Percentiles rank a stretch among this genome's conserved stretches.
phyloP scores from a whole-genome alignment of 202 grass and related monocot genomes.

The Panicum virgatum region DNA sequence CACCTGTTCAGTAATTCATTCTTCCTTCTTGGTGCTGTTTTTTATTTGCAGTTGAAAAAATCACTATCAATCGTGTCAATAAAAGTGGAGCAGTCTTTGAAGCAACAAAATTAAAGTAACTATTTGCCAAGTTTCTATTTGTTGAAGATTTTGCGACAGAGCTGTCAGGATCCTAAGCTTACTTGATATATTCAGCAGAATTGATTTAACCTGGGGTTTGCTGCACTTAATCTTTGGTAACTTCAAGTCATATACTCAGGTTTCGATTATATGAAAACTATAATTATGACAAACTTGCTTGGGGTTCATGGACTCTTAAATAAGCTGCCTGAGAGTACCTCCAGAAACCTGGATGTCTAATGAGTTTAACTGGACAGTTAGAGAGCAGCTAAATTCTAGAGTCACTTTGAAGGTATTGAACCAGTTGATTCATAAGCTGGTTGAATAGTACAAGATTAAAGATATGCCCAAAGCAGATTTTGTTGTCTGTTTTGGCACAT shows the following conservation, averaged over 20 bases:
- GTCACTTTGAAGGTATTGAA: background rate
- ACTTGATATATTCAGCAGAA: background rate
- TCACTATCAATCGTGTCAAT: slow-evolving; percentile 92
- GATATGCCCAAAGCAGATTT: background rate
- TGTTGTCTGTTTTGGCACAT: background rate
- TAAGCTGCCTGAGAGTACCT: background rate
- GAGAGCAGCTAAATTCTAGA: background rate
- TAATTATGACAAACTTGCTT: background rate
- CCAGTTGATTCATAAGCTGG: background rate
- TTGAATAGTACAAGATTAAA: background rate
- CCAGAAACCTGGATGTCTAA: background rate
- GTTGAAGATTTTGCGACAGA: background rate
- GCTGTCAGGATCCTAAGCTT: background rate
- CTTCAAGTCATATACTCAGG: background rate
- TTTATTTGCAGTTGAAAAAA: slow-evolving; percentile 69
- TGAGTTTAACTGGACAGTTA: background rate
- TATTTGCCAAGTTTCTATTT: slow-evolving; percentile 15
- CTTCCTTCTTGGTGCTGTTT: slow-evolving; percentile 17
- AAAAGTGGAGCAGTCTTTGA: slow-evolving; percentile 99
- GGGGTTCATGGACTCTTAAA: background rate
- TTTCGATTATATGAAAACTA: slow-evolving; percentile 15
- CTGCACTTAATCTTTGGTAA: background rate
- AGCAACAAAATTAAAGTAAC: slow-evolving; percentile 82
- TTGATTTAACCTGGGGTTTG: slow-evolving; percentile 16
- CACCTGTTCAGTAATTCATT: background rate